Evolutionary conservation across 768 basidiomycete species (phyloP).

Genomic region (Terana coerulea): DNA sequence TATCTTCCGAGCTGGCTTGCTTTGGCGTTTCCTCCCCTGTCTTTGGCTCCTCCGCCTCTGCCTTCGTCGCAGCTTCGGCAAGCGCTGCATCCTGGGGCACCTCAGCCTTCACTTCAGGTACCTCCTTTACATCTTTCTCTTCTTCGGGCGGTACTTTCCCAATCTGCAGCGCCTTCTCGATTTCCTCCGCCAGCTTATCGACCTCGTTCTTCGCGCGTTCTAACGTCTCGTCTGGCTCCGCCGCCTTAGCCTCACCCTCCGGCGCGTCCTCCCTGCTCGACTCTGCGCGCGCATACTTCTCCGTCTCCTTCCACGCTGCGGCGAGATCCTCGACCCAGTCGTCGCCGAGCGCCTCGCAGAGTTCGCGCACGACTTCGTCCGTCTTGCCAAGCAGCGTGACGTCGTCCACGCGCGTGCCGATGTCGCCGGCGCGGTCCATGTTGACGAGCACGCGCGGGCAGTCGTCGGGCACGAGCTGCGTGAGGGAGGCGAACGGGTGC

Average conservation of each 20-base stretch:
- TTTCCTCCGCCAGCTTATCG: constrained; percentile 9
- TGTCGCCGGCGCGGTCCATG: constrained; percentile 72
- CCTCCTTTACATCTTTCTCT: neutral
- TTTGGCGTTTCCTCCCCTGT: neutral
- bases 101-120: neutral
- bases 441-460: constrained; percentile 91
- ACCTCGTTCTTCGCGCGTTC: constrained; percentile 12
- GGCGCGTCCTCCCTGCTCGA: neutral
- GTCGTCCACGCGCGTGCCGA: constrained; percentile 52
- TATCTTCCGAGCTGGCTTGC: neutral
- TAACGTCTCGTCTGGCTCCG: neutral
- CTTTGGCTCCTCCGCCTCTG: neutral
- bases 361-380: constrained; percentile 58
- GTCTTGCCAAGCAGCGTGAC: constrained; percentile 66
- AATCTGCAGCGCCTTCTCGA: constrained; percentile 10
- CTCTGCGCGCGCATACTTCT: constrained; percentile 9
- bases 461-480: constrained; percentile 39
- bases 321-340: constrained; percentile 46
- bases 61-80: neutral
- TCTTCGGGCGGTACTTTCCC: constrained; percentile 1
- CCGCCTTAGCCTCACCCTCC: neutral
- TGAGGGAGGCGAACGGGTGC: constrained; percentile 82
- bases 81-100: neutral
- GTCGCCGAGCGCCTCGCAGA: constrained; percentile 60
- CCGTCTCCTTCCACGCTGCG: constrained; percentile 22